phyloP scores from a whole-genome alignment of 768 basidiomycete genomes.

The Lactifluus pinguis region DNA sequence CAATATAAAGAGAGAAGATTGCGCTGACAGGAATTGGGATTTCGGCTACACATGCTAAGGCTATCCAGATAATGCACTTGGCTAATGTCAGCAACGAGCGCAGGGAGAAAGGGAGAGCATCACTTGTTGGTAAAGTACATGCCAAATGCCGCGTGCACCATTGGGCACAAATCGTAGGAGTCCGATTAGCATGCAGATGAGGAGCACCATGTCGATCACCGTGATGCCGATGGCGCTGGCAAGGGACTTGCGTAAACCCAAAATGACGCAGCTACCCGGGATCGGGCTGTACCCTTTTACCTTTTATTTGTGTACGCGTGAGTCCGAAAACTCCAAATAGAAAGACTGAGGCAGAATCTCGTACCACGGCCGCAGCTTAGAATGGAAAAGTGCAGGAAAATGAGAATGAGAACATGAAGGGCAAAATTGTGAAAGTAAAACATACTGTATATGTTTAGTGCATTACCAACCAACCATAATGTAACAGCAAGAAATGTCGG shows the following conservation, averaged over 20 bases:
- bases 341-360: background rate
- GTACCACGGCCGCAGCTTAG: background rate
- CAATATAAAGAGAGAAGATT: background rate
- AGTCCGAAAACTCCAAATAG: background rate
- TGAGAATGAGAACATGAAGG: background rate
- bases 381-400: background rate
- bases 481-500: background rate
- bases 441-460: background rate
- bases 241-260: background rate
- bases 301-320: background rate
- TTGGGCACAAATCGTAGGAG: background rate
- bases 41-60: background rate
- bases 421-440: background rate
- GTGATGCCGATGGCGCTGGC: too few species aligned
- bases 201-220: background rate
- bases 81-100: background rate
- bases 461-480: background rate
- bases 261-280: background rate
- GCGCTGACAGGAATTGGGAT: background rate
- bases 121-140: slow-evolving; percentile 1
- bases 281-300: background rate
- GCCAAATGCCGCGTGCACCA: background rate
- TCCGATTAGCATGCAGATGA: background rate
- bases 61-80: background rate
- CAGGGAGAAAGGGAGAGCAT: background rate